Evolutionary conservation across 73 alveolate species (phyloP), one percentile per base, ranked within the genome.

Genomic region (Effrenium voratum): DNA sequence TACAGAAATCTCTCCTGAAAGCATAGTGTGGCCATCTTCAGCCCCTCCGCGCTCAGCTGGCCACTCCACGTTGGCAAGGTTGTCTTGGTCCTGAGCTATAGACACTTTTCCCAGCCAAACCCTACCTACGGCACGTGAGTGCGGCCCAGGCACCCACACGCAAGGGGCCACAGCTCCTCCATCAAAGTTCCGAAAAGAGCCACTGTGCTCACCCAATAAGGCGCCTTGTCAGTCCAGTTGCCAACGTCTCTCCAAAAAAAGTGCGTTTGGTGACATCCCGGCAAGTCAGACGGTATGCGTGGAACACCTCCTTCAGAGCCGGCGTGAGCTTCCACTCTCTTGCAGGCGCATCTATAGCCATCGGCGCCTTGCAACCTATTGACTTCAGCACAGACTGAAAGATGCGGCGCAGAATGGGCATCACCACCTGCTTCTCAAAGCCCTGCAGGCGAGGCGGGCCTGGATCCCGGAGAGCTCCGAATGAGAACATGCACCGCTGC

Each of bases 391-490:
- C 85, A 32, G 32, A 28, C 13, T 34, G 30, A 40, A 73, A 73
- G 85, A 73, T 34, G 12, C 85, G 85, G 38, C 32, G 55, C 85
- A 73, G 36, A 30, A 73, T n/a, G 55, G 85, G 85, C 85, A 40
- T 40, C 45, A 73, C 85, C 28, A 73, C 85, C 36, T 16, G 26
- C n/a, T 16, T 40, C 50, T 73, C 85, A 50, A 73, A 73, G 47
- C n/a, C n/a, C 52, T 73, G 85, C 85, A n/a, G 24, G 47, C 55
- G 30, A 0, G 85, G 85, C 36, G 47, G 85, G 32, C 85, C 85
- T 12, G 85, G 85, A 13, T 73, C 55, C 22, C 85, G 85, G 6
- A 40, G 6, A 73, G 85, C 85, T 10, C 85, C 85, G 50, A 73
- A 73, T 8, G 85, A 73, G 50, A 73, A 73, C n/a, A 73, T 16